Conservation (phyloP, 2,329 filamentous ascomycete genomes). For the Aspergillus jensenii region DNA sequence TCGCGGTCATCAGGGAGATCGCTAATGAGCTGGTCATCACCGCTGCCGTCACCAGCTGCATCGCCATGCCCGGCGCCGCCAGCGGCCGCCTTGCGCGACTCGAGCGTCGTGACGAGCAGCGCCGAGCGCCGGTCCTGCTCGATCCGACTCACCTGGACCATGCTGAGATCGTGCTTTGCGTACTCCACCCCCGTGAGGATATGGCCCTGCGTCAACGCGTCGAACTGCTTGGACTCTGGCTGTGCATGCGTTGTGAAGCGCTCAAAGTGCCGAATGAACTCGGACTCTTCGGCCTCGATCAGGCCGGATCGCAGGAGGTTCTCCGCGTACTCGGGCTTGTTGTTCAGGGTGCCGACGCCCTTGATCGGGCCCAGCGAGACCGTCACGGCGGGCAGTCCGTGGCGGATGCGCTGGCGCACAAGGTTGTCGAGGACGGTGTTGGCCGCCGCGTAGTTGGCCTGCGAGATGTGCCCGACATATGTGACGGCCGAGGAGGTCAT, state of each 20-base stretch:
- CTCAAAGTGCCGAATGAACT: not conserved
- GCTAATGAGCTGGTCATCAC: not conserved
- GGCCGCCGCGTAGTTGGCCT: not conserved
- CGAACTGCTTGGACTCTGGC: not conserved
- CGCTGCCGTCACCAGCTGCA: not conserved
- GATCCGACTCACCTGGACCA: not conserved
- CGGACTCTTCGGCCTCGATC: not conserved
- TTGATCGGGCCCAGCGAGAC: not conserved
- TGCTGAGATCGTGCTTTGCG: not conserved
- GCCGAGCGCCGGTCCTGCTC: not conserved
- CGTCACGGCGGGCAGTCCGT: not conserved
- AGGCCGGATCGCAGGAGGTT: not conserved
- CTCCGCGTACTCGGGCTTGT: not conserved
- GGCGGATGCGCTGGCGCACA: not conserved
- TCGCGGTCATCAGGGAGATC: not conserved
- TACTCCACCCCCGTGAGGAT: not conserved
- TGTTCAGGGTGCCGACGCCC: not conserved
- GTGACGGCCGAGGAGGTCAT: constrained; percentile 23
- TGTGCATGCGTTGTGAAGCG: not conserved
- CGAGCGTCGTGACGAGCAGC: not conserved
- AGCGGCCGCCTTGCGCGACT: not conserved
- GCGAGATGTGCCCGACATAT: constrained; percentile 7
- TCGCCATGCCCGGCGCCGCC: not conserved
- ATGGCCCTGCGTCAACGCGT: not conserved
- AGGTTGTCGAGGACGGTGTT: not conserved